These are phyloP conservation scores for Puccinia hordei DNA, from an alignment of 1,284 basidiomycete species.

Conservation along the genomic window DNA sequence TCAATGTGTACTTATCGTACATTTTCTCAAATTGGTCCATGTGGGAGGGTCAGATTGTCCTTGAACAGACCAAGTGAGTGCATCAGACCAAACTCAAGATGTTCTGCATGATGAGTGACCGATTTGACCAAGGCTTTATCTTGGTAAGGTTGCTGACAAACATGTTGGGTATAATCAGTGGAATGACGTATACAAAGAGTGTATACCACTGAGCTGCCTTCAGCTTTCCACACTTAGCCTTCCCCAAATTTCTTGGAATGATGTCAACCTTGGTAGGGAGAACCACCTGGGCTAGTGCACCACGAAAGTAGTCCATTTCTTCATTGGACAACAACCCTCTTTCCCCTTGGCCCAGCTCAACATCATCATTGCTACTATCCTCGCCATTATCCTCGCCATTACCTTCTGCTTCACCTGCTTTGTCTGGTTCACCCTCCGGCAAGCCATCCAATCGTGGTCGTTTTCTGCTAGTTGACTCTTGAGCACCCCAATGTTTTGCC, in stretches of 20 bases:
- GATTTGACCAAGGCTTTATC: no score
- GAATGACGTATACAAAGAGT: constrained; percentile 4
- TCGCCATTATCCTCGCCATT: no score
- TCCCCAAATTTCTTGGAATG: no score
- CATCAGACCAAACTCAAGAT: no score
- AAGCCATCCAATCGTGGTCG: background rate
- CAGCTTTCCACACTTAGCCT: no score
- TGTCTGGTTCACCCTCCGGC: background rate
- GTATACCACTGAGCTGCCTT: no score
- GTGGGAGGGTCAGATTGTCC: no score
- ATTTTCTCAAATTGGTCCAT: no score
- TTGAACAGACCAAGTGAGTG: no score
- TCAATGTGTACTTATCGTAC: no score
- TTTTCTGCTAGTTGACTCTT: background rate
- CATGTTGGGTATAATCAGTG: background rate
- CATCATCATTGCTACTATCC: background rate
- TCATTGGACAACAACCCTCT: constrained; percentile 16
- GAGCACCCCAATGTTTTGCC: background rate
- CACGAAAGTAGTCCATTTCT: constrained; percentile 14
- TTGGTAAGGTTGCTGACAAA: no score
- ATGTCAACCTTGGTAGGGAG: constrained; percentile 17
- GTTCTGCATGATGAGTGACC: no score
- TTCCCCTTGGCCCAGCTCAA: constrained; percentile 20
- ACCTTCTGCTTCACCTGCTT: background rate
- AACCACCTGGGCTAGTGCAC: background rate